Base-by-base conservation (phyloP, 768 basidiomycete species). In the Calocera cornea region DNA sequence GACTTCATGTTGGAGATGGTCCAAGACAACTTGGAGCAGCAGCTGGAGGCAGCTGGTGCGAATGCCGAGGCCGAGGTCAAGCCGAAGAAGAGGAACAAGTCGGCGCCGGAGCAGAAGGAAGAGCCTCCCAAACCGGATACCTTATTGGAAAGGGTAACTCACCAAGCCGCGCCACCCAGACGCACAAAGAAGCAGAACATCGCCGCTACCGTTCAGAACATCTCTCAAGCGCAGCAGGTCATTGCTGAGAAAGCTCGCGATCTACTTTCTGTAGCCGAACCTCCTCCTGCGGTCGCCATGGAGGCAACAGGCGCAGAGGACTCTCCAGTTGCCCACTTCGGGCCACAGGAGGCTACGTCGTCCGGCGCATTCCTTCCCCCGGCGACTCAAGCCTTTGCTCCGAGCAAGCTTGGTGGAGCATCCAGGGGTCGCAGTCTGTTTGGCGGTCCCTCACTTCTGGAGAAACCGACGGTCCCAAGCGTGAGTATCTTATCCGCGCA, bases 1-100 rank as follows among this genome's bases (percentile, higher is more conserved):
- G 77, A 74, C 2, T 75, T 87, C 44, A 77, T 79, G 5, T 76
- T 83, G 34, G 84, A 84, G 3, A 89, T 88, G 1, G 70, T 92
- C 34, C 74, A 75, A 1, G 68, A 77, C 31, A 78, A 89, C 29
- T 73, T 90, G 3, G 77, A 77, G 31, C 80, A 82, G 69, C 85
- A 86, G 71, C 69, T 84, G 11, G 74, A 74, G 38, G 73, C 72
- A 19, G 65, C 70, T 14, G 41, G 40, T 47, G 24, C 2, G 33
- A 60, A 50, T 14, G 36, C 14, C 14, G 68, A 63, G 65, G 41
- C 34, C 16, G 41, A 44, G 34, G 69, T 40, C 68, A 67, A 41
- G 64, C 67, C 65, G 76, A 74, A 66, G 72, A 68, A 70, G 75
- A 70, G 67, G 71, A 54, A 70, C 7, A 70, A 70, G 47, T 36